Base-by-base conservation (phyloP, 371 early-diverging fungal species). In the Coemansia sp. region DNA sequence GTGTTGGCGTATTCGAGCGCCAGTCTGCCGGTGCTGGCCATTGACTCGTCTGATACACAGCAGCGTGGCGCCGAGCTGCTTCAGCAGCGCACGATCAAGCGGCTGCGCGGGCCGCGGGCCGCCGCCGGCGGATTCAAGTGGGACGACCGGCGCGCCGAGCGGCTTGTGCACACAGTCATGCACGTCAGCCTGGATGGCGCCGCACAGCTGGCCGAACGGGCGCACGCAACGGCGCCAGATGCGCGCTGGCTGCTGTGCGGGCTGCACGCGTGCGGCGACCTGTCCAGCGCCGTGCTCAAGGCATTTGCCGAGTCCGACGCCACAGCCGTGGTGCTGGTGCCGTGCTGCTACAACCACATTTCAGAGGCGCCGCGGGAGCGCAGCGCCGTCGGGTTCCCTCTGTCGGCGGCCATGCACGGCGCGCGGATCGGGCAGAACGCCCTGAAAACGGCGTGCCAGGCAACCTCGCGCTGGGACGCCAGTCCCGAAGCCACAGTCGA, bases 291-390 rank as follows among this genome's bases (percentile, higher is more conserved):
- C 20, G 86, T 88, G 62, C 81, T 93, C 16, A 83, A 84, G 31
- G 76, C 91, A 50, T 94, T 90, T 78, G 80, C 84, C 3, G 76
- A 84, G 53, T 84, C 86, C 43, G 75, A 82, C 11, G 90, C 92
- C 1, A 63, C 68, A 0, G 86, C 84, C 10, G 76, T 93, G 38
- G 92, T 89, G 33, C 83, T 84, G 67, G 93, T 94, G 6, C 90
- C 92, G 0, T 94, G 95, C 78, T 94, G 94, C 76, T 92, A 94
- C 71, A 90, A 94, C 78, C 84, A 80, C 49, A 66, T 90, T 14
- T 77, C 87, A 0, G 82, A 86, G 51, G 41, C 43, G 9, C 38
- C 39, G 65, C 43, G 40, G 79, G 39, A 10, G 20, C 4, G 40
- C 12, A 45, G 57, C 20, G 47, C 16, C 14, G 57, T 33, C n/a